A percentile compares a stretch with the other conserved stretches of the same genome.
Evolutionary conservation across 768 basidiomycete species (phyloP).

Genomic region (Pleurotus eryngii): DNA sequence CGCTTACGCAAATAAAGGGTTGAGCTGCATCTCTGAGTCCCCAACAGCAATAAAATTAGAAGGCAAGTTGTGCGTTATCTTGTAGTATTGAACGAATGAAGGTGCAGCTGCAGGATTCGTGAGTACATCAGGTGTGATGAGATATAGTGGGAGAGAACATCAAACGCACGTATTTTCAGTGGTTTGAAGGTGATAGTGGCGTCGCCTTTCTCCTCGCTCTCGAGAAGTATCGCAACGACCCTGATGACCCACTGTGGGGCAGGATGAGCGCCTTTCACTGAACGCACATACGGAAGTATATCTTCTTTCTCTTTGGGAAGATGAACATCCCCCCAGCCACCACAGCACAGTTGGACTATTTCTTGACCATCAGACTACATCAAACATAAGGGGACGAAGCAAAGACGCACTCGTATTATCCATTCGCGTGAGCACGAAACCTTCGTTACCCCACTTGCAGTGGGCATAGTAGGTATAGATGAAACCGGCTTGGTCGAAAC

Average conservation of each 20-base stretch:
- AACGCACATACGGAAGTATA: neutral
- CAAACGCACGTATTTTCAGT: conserved; percentile 5
- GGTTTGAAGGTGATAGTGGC: neutral
- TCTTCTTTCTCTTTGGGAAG: neutral
- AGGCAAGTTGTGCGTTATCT: conserved; percentile 11
- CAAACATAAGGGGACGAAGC: too few species aligned
- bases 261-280: neutral
- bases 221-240: neutral
- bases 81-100: conserved; percentile 16
- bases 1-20: conserved; percentile 18
- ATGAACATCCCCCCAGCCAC: conserved; percentile 3
- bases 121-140: neutral
- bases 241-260: neutral
- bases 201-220: neutral
- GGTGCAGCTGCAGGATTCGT: conserved; percentile 1
- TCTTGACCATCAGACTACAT: too few species aligned
- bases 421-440: neutral
- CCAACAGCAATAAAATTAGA: conserved; percentile 20
- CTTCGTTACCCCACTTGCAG: neutral
- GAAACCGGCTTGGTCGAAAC: neutral
- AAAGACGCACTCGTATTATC: conserved; percentile 9
- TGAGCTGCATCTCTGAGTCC: conserved; percentile 16
- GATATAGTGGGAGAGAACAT: neutral
- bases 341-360: conserved; percentile 7
- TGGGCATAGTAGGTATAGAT: conserved; percentile 9